Evolutionary conservation across 805 yeast genomes (phyloP), one percentile per base, ranked within the genome.

Genomic region (Isabelozyma heimii): DNA sequence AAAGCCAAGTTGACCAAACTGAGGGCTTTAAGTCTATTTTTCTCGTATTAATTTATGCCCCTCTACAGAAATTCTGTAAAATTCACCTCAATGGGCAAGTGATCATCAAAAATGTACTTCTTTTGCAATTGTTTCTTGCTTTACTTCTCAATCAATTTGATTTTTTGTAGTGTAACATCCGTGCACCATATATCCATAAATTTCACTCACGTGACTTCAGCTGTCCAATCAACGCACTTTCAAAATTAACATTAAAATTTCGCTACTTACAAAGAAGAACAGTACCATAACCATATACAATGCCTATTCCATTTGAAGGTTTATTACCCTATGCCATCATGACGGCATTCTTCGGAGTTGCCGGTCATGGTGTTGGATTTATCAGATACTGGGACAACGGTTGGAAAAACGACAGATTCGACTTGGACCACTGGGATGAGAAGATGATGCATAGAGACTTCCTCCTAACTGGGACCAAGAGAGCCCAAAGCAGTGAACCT

Each of bases 381-480:
- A 58, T 73, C 53, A 70, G 77, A 65, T 73, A 73, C 61, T 73
- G 77, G 77, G 79, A 73, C 52, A 73, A 73, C 61, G 79, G 79
- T 16, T 73, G 77, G 77, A 73, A 73, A 52, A 70, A 72, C 47
- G 78, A 73, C 61, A 62, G 79, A 54, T 73, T 58, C 51, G 68
- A 72, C 59, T 67, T 73, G 57, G 78, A 73, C 58, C 61, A 56
- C 16, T 73, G 73, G 67, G 79, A 73, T 63, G 69, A 70, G 48
- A 70, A 61, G 53, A 64, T 72, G 77, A 82, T 88, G 69, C 85
- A 85, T 54, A 77, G 96, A 60, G 96, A 89, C 66, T 75, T 79
- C 61, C 76, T 92, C 55, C 72, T 89, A 59, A 89, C 96, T 9
- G 96, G 96, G 24, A 75, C 77, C 40, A 75, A 71, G 60, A 77